Evolutionary conservation across 257 asterid species (phyloP).

Genomic region (Solanum virginianum): DNA sequence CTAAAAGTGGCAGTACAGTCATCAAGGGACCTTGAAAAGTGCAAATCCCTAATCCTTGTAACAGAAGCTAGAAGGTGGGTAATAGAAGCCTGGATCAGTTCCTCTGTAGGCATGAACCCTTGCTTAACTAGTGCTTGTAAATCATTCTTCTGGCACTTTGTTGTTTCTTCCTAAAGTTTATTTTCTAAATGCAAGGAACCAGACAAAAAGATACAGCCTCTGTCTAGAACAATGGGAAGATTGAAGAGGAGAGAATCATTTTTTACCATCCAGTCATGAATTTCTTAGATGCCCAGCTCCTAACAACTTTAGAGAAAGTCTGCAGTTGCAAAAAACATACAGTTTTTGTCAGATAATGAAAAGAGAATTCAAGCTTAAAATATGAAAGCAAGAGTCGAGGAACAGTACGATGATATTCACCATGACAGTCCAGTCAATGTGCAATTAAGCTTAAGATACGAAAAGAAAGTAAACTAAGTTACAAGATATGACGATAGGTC

Average conservation of each 20-base stretch:
- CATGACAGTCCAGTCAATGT: background rate
- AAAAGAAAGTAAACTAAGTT: background rate
- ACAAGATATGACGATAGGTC: background rate
- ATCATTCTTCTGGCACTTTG: background rate
- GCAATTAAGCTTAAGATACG: background rate
- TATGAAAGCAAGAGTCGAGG: background rate
- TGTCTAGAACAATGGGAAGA: background rate
- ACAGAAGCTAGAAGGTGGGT: background rate
- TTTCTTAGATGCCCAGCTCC: conserved; percentile 98
- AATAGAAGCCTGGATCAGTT: background rate
- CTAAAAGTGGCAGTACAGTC: background rate
- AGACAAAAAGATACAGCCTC: background rate
- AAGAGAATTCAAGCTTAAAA: background rate
- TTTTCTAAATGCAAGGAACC: background rate
- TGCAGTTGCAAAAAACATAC: conserved; percentile 24
- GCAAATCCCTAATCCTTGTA: background rate
- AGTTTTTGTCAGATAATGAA: background rate
- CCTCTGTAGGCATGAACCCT: background rate
- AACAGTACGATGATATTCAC: background rate
- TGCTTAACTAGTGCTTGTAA: background rate
- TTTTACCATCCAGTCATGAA: conserved; percentile 97
- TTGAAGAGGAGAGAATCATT: background rate
- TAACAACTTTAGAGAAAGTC: conserved; percentile 83
- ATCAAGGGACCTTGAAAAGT: background rate
- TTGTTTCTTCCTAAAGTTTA: background rate